A percentile compares a stretch with the other conserved stretches of the same genome.
Conservation (phyloP, 2,329 filamentous ascomycete genomes). For the Coniochaeta hoffmannii region DNA sequence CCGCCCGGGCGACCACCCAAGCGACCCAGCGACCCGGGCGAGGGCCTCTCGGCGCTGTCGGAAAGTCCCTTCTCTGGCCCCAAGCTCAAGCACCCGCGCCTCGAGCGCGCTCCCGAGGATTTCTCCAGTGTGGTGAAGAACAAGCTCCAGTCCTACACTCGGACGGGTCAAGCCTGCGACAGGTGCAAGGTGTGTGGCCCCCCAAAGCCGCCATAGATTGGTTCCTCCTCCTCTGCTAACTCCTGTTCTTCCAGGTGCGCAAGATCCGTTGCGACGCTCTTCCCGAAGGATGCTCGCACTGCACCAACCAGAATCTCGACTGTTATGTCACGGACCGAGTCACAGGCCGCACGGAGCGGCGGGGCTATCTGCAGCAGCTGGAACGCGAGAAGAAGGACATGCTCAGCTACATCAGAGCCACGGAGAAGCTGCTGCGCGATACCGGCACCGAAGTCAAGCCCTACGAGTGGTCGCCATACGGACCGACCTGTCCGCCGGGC, state of each 20-base stretch:
- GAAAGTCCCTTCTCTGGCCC: slow-evolving; percentile 24
- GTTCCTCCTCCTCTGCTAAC: slow-evolving; percentile 7
- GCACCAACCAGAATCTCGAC: slow-evolving; percentile 65
- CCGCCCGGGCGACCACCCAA: slow-evolving; percentile 34
- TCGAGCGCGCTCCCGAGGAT: slow-evolving; percentile 40
- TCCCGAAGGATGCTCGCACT: slow-evolving; percentile 75
- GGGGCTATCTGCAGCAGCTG: slow-evolving; percentile 71
- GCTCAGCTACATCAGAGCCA: slow-evolving; percentile 56
- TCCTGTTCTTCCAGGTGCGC: slow-evolving; percentile 50
- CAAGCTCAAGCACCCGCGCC: slow-evolving; percentile 41
- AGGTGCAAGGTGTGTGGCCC: slow-evolving; percentile 63
- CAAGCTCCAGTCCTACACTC: slow-evolving; percentile 44
- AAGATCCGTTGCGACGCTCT: slow-evolving; percentile 84
- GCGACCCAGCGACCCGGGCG: slow-evolving; percentile 33
- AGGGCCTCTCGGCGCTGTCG: slow-evolving; percentile 14
- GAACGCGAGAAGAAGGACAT: slow-evolving; percentile 66
- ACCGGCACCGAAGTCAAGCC: slow-evolving; percentile 54
- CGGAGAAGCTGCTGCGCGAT: slow-evolving; percentile 57
- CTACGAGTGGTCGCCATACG: slow-evolving; percentile 28
- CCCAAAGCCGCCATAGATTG: not conserved
- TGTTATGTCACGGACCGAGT: slow-evolving; percentile 85
- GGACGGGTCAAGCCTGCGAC: slow-evolving; percentile 81
- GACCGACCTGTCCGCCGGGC: slow-evolving; percentile 6
- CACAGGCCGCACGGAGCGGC: slow-evolving; percentile 69
- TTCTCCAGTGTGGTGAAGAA: slow-evolving; percentile 50